Base-by-base conservation (phyloP, 2,329 filamentous ascomycete genomes). In the Trematosphaeria pertusa region DNA sequence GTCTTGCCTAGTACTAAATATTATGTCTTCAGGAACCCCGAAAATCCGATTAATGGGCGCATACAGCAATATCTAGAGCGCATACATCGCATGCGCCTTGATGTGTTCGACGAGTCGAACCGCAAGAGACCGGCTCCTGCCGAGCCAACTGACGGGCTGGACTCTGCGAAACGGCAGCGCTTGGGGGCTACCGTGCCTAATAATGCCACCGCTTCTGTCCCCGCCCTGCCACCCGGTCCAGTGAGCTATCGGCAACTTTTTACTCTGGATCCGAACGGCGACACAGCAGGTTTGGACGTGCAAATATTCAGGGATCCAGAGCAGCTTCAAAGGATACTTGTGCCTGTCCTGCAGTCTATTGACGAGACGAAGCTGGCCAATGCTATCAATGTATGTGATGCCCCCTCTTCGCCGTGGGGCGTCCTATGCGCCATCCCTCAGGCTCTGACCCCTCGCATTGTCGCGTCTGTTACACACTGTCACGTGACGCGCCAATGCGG, bases 1-100 rank as follows among this genome's bases (percentile, higher is more conserved):
- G n/a, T n/a, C n/a, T n/a, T n/a, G n/a, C n/a, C n/a, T n/a, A n/a
- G n/a, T n/a, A n/a, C n/a, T n/a, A n/a, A n/a, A n/a, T n/a, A n/a
- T n/a, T n/a, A n/a, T n/a, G n/a, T n/a, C n/a, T n/a, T 1, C 24
- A 91, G 92, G 63, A 91, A 94, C 59, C 89, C 89, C 2, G 88
- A 89, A 44, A 88, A 91, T 58, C 86, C 89, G 0, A 78, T 91
- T 42, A 81, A 83, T 17, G 81, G 81, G 0, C 87, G 89, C 51
- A 94, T 99, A 69, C 89, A 96, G 60, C 88, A 94, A 65, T 87
- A 96, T 64, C 78, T 96, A 14, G 91, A 96, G 61, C 84, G 90
- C 38, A 82, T 95, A 52, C 86, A 89, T 75, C 88, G 91, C 54
- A 86, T 85, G 43, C 85, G 90, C 43, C 78, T 85, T 8, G 91